These are phyloP conservation scores for Penicillium riverlandense DNA, from an alignment of 495 filamentous ascomycete species.

Conservation along the genomic window DNA sequence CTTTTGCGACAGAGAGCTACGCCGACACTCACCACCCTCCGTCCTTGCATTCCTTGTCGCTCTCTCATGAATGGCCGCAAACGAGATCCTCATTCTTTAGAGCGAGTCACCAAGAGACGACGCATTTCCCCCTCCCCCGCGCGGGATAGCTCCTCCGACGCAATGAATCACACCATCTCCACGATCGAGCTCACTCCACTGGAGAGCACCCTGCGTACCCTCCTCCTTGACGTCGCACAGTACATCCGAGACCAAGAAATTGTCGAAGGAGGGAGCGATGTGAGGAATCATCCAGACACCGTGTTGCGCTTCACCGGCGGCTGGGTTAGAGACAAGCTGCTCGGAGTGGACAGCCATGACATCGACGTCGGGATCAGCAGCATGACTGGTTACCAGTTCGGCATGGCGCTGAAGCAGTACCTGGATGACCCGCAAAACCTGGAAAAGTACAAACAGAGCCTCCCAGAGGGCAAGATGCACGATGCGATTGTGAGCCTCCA, in stretches of 20 bases:
- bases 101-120: constrained; percentile 25
- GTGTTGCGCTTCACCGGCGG: constrained; percentile 84
- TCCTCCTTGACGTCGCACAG: constrained; percentile 68
- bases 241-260: constrained; percentile 54
- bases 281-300: constrained; percentile 13
- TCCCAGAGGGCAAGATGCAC: constrained; percentile 20
- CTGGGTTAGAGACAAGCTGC: constrained; percentile 97
- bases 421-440: constrained; percentile 45
- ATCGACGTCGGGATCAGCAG: constrained; percentile 93
- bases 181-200: constrained; percentile 55
- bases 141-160: constrained; percentile 4
- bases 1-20: too few relatives aligned
- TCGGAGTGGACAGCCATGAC: constrained; percentile 74
- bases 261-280: constrained; percentile 25
- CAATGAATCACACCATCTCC: constrained; percentile 21
- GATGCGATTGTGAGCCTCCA: constrained; percentile 49
- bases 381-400: constrained; percentile 88
- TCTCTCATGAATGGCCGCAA: constrained; percentile 26
- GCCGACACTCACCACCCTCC: not conserved
- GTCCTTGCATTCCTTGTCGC: constrained; percentile 1
- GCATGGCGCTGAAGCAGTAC: constrained; percentile 52
- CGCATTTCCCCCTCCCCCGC: constrained; percentile 19
- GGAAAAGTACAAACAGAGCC: constrained; percentile 43
- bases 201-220: constrained; percentile 59
- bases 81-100: constrained; percentile 11